phyloP scores from a whole-genome alignment of 441 rosid species.

The Populus trichocarpa region DNA sequence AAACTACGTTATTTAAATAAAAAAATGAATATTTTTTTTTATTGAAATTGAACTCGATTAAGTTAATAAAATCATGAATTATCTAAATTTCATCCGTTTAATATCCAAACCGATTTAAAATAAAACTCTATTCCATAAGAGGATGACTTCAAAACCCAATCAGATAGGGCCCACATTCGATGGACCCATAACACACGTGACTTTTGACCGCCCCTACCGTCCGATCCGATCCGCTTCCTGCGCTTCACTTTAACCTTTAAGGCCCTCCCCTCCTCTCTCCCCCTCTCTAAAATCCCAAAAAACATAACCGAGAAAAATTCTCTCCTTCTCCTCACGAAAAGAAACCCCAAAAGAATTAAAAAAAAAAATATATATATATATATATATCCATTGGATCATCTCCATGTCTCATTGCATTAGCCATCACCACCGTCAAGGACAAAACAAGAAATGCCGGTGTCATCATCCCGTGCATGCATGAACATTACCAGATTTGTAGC shows the following conservation, averaged over 20 bases:
- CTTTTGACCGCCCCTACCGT: constrained; percentile 43
- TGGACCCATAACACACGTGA: constrained; percentile 41
- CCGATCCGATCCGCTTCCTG: constrained; percentile 71
- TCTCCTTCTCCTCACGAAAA: constrained; percentile 8
- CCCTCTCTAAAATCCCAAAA: background rate
- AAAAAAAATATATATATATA: background rate
- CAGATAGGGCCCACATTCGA: constrained; percentile 17
- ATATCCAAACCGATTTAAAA: no score
- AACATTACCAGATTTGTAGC: constrained; percentile 18
- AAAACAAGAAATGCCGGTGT: constrained; percentile 22
- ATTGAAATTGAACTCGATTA: no score
- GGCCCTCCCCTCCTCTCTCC: constrained; percentile 3
- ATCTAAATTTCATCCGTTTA: no score
- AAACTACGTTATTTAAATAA: no score
- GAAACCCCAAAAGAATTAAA: background rate
- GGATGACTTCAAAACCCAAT: background rate
- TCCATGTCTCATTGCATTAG: constrained; percentile 23
- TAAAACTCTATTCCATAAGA: no score
- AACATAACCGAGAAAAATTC: background rate
- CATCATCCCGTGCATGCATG: constrained; percentile 31
- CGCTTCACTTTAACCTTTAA: constrained; percentile 27
- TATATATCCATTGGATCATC: constrained; percentile 35
- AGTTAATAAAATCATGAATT: no score
- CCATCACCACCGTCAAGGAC: constrained; percentile 33
- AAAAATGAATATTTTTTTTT: no score